Conservation (phyloP, 106 monocot species). For the Chionographis japonica region DNA sequence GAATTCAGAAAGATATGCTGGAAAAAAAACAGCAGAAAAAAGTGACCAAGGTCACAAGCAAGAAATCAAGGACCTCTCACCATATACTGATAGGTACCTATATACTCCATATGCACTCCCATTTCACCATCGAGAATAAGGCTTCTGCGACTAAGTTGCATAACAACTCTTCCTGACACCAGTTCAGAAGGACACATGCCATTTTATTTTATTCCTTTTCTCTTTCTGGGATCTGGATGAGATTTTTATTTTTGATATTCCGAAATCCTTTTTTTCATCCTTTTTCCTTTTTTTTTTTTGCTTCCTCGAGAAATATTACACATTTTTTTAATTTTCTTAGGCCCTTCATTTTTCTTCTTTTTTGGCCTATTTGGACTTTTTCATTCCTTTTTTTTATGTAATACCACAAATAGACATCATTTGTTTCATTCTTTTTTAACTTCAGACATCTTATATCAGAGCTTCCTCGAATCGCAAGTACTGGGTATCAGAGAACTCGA, state of each 20-base stretch:
- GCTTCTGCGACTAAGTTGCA: slow-evolving; percentile 1
- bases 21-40: too few species aligned
- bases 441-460: neutral
- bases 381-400: neutral
- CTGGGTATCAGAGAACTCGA: slow-evolving; percentile 10
- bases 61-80: slow-evolving; percentile 24
- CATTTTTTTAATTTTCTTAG: neutral
- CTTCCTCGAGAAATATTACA: neutral
- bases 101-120: neutral
- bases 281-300: neutral
- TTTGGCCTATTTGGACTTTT: neutral
- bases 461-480: slow-evolving; percentile 12
- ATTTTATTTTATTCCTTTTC: neutral
- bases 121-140: neutral
- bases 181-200: too few species aligned
- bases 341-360: neutral
- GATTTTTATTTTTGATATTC: neutral
- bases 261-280: slow-evolving; percentile 1
- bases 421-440: slow-evolving; percentile 1
- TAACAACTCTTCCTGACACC: neutral
- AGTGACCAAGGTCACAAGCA: slow-evolving; percentile 9
- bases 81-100: slow-evolving; percentile 3
- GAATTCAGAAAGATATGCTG: too few species aligned
- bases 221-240: neutral
- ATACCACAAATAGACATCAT: neutral